Evolutionary conservation across 2,329 filamentous ascomycete genomes (phyloP).

Genomic region (Spiromastix sp.): DNA sequence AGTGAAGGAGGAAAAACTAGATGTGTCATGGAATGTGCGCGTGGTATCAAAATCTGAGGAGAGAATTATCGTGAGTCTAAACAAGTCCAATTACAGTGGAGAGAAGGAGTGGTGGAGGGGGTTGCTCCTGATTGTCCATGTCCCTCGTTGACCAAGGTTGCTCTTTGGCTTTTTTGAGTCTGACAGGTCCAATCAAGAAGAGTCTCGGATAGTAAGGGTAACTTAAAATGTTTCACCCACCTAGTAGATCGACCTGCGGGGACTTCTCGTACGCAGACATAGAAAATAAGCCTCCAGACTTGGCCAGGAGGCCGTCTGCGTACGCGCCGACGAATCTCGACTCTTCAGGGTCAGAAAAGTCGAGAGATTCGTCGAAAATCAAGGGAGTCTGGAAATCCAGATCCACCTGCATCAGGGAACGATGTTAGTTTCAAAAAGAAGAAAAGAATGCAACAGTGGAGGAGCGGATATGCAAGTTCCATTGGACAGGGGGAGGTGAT

Average conservation of each 20-base stretch:
- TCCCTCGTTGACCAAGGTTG: too few species aligned
- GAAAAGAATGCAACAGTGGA: too few species aligned
- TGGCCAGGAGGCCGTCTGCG: conserved; percentile 44
- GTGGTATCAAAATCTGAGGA: conserved; percentile 27
- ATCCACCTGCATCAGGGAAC: conserved; percentile 26
- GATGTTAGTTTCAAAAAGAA: too few species aligned
- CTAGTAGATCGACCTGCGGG: conserved; percentile 66
- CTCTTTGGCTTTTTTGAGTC: too few species aligned
- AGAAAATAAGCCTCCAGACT: conserved; percentile 54
- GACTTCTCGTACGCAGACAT: conserved; percentile 77
- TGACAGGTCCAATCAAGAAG: too few species aligned
- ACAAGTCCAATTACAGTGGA: background rate
- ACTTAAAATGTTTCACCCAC: conserved; percentile 46
- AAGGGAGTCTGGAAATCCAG: conserved; percentile 37
- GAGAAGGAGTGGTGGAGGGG: background rate
- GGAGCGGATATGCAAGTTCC: too few species aligned
- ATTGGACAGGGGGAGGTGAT: conserved; percentile 5
- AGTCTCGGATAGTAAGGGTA: background rate
- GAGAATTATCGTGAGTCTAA: conserved; percentile 7
- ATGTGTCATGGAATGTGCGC: conserved; percentile 28
- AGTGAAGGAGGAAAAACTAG: conserved; percentile 31
- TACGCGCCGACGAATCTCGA: conserved; percentile 33
- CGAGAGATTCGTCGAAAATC: conserved; percentile 37
- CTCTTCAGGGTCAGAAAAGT: conserved; percentile 36
- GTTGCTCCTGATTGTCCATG: background rate